A percentile compares a stretch with the other conserved stretches of the same genome.
phyloP scores from a whole-genome alignment of 2,329 filamentous ascomycete genomes.

The Arachnomyces sp. region DNA sequence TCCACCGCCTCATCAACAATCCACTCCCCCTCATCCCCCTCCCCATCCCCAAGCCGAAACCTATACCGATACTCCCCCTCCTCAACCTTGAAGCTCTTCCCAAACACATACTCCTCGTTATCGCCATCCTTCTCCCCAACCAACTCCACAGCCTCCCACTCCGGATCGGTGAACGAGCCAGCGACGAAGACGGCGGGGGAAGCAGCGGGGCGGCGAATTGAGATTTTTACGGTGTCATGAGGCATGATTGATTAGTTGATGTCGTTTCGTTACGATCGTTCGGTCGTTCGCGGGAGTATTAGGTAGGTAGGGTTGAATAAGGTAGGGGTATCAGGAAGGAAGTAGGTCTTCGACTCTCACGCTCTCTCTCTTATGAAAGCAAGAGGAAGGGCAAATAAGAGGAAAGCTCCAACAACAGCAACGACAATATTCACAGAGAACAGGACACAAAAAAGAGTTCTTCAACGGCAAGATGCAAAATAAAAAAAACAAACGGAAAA shows the following conservation, averaged over 20 bases:
- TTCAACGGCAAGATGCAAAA: background rate
- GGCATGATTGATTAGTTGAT: conserved; percentile 9
- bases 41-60: conserved; percentile 18
- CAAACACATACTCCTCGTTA: conserved; percentile 17
- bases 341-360: no score
- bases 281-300: background rate
- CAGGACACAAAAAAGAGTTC: background rate
- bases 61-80: conserved; percentile 20
- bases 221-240: conserved; percentile 18
- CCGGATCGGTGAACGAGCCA: conserved; percentile 21
- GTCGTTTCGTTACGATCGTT: conserved; percentile 14
- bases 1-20: conserved; percentile 20
- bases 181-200: conserved; percentile 20
- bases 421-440: background rate
- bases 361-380: no score
- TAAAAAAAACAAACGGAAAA: conserved; percentile 1
- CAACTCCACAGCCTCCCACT: conserved; percentile 22
- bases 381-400: no score
- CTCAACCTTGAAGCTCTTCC: conserved; percentile 12
- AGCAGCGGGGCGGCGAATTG: conserved; percentile 19
- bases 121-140: conserved; percentile 14
- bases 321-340: background rate
- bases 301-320: no score
- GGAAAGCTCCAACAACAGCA: no score
- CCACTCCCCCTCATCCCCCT: conserved; percentile 17